Percentiles rank a stretch among this genome's conserved stretches.
These are phyloP conservation scores for Prunus mira DNA, from an alignment of 306 rosid species.

Conservation along the genomic window DNA sequence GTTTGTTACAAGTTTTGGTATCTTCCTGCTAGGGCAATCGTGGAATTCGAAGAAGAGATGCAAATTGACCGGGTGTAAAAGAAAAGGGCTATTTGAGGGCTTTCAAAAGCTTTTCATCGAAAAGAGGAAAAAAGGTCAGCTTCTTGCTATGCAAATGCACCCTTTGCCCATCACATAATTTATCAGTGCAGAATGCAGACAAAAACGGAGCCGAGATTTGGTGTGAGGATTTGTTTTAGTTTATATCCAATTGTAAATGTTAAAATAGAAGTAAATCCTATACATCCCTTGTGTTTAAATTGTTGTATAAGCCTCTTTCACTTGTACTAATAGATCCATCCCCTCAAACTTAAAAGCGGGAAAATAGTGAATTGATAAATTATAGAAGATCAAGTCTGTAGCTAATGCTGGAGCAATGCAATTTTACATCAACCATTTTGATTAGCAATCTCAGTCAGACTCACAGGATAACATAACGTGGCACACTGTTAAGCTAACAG, in stretches of 20 bases:
- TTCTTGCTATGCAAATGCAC: background rate
- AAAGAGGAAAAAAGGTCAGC: background rate
- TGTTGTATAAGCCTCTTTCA: too few species aligned
- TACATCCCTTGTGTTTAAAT: too few species aligned
- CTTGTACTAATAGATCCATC: background rate
- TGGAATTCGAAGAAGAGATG: background rate
- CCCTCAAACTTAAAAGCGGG: background rate
- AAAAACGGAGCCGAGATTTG: background rate
- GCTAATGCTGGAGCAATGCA: too few species aligned
- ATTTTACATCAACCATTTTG: too few species aligned
- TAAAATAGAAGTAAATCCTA: background rate
- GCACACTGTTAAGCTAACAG: too few species aligned
- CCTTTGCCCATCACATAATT: background rate
- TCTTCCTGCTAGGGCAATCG: background rate
- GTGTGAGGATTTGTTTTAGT: background rate
- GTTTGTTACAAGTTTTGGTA: background rate
- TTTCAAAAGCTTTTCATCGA: too few species aligned
- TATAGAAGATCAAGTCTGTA: too few species aligned
- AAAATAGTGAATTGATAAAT: background rate
- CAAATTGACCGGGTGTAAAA: background rate
- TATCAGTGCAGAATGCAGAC: too few species aligned
- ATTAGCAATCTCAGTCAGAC: too few species aligned
- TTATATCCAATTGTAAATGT: background rate
- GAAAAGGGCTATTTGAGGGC: too few species aligned
- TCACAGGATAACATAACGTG: too few species aligned